phyloP scores from a whole-genome alignment of 805 yeast genomes.

The Nakazawaea populi region DNA sequence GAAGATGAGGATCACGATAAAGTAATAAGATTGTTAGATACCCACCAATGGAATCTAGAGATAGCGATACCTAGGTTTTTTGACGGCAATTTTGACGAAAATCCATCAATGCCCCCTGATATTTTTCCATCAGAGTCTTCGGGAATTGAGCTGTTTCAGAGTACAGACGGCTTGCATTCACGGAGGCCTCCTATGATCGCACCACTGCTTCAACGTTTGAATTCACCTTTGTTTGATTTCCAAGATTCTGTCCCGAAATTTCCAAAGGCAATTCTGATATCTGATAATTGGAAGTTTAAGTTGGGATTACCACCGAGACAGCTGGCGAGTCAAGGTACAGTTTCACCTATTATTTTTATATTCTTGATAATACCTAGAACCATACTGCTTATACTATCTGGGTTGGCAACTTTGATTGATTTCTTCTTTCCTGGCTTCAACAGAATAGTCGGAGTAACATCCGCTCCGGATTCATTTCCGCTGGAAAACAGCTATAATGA shows the following conservation, averaged over 20 bases:
- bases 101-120: not conserved
- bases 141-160: not conserved
- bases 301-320: constrained; percentile 18
- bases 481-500: constrained; percentile 18
- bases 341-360: constrained; percentile 39
- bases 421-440: constrained; percentile 28
- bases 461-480: constrained; percentile 26
- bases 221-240: constrained; percentile 14
- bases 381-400: constrained; percentile 34
- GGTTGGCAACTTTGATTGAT: constrained; percentile 28
- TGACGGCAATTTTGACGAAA: constrained; percentile 42
- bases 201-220: constrained; percentile 12
- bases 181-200: constrained; percentile 9
- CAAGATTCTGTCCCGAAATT: constrained; percentile 25
- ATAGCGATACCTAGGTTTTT: constrained; percentile 55
- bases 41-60: constrained; percentile 57
- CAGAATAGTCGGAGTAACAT: constrained; percentile 21
- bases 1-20: constrained; percentile 41
- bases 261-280: constrained; percentile 29
- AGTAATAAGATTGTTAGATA: constrained; percentile 39
- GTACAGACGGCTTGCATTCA: constrained; percentile 1
- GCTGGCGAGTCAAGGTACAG: not conserved
- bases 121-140: not conserved
- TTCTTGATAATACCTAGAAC: constrained; percentile 52
- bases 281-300: constrained; percentile 30